Evolutionary conservation across 768 basidiomycete species (phyloP), one percentile per base, ranked within the genome.

Genomic region (Tephrocybe rancida): DNA sequence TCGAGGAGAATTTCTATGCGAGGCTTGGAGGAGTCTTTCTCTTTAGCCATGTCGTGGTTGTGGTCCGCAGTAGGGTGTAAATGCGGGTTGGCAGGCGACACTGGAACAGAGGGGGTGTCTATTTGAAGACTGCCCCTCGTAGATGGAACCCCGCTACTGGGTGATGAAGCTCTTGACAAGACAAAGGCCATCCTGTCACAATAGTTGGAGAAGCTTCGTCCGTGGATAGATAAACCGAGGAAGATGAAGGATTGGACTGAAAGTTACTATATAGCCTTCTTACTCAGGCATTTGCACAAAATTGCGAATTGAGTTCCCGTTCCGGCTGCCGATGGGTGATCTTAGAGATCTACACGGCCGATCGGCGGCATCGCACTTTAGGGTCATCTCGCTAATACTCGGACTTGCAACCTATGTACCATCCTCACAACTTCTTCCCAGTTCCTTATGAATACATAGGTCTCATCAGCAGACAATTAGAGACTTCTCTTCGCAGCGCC

Each of bases 1-100:
- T 89, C 84, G 50, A 97, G 82, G 48, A 84, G 64, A 61, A 98
- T 88, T 60, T 95, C 89, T 58, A 98, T 76, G 44, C 70, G 73
- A n/a, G 82, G 73, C 24, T 60, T 64, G 24, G 71, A n/a, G n/a
- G n/a, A 73, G 29, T 77, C 75, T 57, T 79, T 80, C 47, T 77
- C 77, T 45, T 68, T 73, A 54, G 57, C 66, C 71, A 77, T 79
- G 50, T 79, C 77, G 67, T 56, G 50, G 50, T 59, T 41, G 13
- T 54, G 50, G 47, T 52, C 54, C n/a, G 35, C 30, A 27, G 51
- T 44, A 21, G 45, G 49, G 18, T 26, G 26, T 49, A 46, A 18
- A 47, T 43, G 54, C 16, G 37, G 55, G 30, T 49, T 29, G 26
- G 42, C 41, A 54, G 48, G 46, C 9, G 56, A 24, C 21, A 45